phyloP scores from a whole-genome alignment of 2,329 filamentous ascomycete genomes.

The Myriosclerotinia scirpicola region DNA sequence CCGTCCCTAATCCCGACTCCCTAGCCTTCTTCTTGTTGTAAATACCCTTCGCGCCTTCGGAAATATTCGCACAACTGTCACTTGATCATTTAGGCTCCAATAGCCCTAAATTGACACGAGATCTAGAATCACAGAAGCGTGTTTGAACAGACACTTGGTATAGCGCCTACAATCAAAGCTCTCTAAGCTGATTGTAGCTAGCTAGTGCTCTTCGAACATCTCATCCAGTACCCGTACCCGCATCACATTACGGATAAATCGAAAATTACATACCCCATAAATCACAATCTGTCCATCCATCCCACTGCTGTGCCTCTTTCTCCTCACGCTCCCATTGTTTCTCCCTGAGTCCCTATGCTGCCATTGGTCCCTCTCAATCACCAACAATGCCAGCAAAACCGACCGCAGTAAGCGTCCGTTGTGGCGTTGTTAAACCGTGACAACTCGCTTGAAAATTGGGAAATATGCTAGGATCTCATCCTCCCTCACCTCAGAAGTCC shows the following conservation, averaged over 20 bases:
- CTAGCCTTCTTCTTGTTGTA: background rate
- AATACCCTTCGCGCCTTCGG: conserved; percentile 6
- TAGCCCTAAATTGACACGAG: conserved; percentile 4
- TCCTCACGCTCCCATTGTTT: background rate
- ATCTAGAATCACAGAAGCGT: conserved; percentile 12
- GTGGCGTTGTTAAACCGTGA: background rate
- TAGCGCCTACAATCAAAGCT: background rate
- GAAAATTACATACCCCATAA: background rate
- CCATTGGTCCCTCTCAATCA: conserved; percentile 1
- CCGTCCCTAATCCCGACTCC: background rate
- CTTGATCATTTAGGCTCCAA: conserved; percentile 25
- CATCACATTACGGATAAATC: conserved; percentile 4
- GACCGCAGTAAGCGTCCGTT: conserved; percentile 18
- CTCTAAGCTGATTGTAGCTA: background rate
- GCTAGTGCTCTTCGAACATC: background rate
- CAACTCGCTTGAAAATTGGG: background rate
- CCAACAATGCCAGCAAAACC: background rate
- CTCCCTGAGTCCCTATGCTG: background rate
- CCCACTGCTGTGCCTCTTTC: background rate
- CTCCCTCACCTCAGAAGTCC: background rate
- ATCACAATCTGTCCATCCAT: background rate
- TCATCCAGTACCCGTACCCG: background rate
- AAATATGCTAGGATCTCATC: conserved; percentile 5
- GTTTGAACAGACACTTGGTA: background rate
- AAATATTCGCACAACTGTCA: conserved; percentile 16